phyloP scores from a whole-genome alignment of 805 yeast species.

The Barnettozyma pratensis region DNA sequence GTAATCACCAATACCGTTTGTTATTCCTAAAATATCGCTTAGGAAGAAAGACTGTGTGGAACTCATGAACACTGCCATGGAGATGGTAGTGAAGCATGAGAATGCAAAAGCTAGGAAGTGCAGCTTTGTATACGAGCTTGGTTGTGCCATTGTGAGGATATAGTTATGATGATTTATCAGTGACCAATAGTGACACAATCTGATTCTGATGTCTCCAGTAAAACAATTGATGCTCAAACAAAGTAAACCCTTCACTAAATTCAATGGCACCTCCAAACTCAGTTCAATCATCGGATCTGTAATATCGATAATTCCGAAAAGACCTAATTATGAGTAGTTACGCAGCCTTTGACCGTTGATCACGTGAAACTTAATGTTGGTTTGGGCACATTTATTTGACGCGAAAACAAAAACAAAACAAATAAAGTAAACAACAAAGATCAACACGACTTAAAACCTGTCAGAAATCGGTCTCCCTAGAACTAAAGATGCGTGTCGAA shows the following conservation, averaged over 20 bases:
- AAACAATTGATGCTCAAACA: not conserved
- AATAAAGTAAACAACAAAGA: not conserved
- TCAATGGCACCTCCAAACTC: not conserved
- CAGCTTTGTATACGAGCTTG: constrained; percentile 24
- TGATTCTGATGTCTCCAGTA: not conserved
- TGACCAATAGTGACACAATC: not conserved
- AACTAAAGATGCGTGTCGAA: constrained; percentile 49
- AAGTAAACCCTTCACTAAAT: not conserved
- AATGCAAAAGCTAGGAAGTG: constrained; percentile 30
- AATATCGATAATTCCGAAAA: constrained; percentile 5
- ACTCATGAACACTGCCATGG: constrained; percentile 38
- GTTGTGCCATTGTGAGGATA: too few relatives aligned
- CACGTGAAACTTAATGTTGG: not conserved
- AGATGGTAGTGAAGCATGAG: constrained; percentile 35
- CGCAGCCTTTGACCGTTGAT: too few relatives aligned
- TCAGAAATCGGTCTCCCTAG: too few relatives aligned
- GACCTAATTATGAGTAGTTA: not conserved
- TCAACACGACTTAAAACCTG: too few relatives aligned
- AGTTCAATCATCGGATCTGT: not conserved
- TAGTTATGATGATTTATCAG: too few relatives aligned
- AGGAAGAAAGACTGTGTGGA: constrained; percentile 41
- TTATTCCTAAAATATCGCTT: constrained; percentile 30
- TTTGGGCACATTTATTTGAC: not conserved
- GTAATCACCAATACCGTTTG: constrained; percentile 35
- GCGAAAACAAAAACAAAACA: constrained; percentile 2